phyloP scores from a whole-genome alignment of 768 basidiomycete genomes.

The Mycena maculata region DNA sequence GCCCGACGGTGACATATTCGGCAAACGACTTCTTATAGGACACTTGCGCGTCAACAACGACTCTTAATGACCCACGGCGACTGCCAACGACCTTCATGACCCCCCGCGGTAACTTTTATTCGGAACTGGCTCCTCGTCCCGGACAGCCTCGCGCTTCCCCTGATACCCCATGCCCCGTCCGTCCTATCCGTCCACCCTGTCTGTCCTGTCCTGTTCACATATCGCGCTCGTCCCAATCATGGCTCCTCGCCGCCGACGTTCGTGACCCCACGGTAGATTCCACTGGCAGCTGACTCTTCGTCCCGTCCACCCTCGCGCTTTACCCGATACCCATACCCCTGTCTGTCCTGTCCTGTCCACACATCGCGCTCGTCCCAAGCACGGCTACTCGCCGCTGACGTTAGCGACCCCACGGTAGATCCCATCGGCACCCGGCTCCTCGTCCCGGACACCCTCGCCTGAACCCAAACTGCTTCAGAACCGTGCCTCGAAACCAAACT shows the following conservation, averaged over 20 bases:
- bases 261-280: neutral
- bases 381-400: no score
- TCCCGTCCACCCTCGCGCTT: neutral
- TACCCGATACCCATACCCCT: neutral
- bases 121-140: no score
- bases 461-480: no score
- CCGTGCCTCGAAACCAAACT: no score
- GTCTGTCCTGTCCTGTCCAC: neutral
- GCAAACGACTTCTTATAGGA: neutral
- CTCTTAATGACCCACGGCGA: no score
- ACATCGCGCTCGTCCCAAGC: no score
- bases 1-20: neutral
- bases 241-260: no score
- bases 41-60: neutral
- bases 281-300: neutral
- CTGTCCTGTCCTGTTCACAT: no score
- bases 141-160: no score
- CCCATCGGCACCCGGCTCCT: neutral
- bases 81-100: neutral
- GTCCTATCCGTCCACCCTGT: no score
- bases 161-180: no score
- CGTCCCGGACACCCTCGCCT: neutral
- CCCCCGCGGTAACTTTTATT: neutral
- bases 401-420: neutral
- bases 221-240: no score